Base-by-base conservation (phyloP, 371 early-diverging fungal genomes). In the Nematocida parisii region DNA sequence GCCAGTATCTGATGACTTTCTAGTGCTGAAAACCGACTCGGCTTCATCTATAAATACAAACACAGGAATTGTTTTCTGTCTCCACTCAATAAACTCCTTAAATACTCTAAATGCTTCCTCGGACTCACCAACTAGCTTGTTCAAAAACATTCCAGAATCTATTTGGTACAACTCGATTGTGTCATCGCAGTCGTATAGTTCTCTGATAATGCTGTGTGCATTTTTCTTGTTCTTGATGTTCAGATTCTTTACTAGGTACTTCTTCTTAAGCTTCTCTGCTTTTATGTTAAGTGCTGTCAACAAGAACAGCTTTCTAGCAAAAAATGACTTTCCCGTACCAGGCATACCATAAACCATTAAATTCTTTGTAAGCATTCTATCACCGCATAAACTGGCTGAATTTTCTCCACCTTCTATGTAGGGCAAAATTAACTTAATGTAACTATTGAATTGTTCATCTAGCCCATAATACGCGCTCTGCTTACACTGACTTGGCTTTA, bases 261-360 rank as follows among this genome's bases (percentile, higher is more conserved):
- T 61, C 27, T 50, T 61, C n/a, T 33, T 39, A 3, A 82, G 20
- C 54, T 60, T 5, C n/a, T 83, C 52, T 55, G 62, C 81, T 18
- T 54, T 44, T 39, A 84, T 68, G 45, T 82, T 82, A 11, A 75
- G 44, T 24, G 84, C 82, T 33, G 81, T 20, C 40, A 66, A 24
- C 60, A 75, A 66, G 46, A 68, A 62, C 0, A 85, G 9, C 64
- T 80, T 81, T 45, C 82, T 62, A 24, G 73, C 82, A 75, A 84
- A 84, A 22, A 75, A 66, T 5, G 86, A 84, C 68, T 85, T 85
- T 42, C 86, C 86, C 18, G 86, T 85, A 47, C 86, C 86, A 20
- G 86, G 84, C 46, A 71, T 66, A 18, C 86, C 86, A 61, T 83
- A 83, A 3, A 85, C 61, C n/a, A 85, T 27, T 45, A 82, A 61